phyloP scores from a whole-genome alignment of 768 basidiomycete genomes.

The Russula virescens region DNA sequence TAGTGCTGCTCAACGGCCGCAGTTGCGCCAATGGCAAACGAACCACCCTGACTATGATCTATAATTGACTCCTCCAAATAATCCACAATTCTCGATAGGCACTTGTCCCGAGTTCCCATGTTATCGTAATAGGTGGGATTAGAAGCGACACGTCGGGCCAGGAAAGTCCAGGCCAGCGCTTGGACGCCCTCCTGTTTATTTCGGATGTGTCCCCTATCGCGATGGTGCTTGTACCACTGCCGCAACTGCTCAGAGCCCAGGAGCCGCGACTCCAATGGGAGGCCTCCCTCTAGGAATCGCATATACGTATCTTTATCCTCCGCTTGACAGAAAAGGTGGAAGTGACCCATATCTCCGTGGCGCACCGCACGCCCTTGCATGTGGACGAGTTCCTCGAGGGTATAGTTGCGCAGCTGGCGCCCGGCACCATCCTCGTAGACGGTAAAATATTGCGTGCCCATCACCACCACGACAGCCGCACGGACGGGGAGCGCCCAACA shows the following conservation, averaged over 20 bases:
- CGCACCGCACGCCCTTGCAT: constrained; percentile 89
- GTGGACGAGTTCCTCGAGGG: constrained; percentile 70
- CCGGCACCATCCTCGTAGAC: constrained; percentile 43
- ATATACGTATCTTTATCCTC: constrained; percentile 78
- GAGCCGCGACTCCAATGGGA: constrained; percentile 83
- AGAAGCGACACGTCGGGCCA: constrained; percentile 58
- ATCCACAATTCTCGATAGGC: constrained; percentile 69
- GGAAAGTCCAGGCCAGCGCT: constrained; percentile 73
- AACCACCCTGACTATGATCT: constrained; percentile 8
- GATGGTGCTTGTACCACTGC: constrained; percentile 43
- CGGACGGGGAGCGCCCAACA: constrained; percentile 89
- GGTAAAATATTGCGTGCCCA: constrained; percentile 86
- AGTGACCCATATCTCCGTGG: constrained; percentile 49
- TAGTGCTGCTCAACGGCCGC: background rate
- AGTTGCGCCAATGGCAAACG: background rate
- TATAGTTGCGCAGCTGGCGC: constrained; percentile 75
- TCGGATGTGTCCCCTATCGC: constrained; percentile 35
- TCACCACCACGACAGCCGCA: constrained; percentile 75
- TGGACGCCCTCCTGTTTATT: constrained; percentile 69
- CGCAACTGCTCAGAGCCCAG: constrained; percentile 45
- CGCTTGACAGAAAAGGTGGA: constrained; percentile 84
- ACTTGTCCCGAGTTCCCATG: constrained; percentile 42
- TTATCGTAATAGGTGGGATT: constrained; percentile 87
- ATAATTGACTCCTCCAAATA: constrained; percentile 29
- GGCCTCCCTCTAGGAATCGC: constrained; percentile 81